Evolutionary conservation across 257 asterid genomes (phyloP), one percentile per base, ranked within the genome.

Genomic region (Capsicum rhomboideum): DNA sequence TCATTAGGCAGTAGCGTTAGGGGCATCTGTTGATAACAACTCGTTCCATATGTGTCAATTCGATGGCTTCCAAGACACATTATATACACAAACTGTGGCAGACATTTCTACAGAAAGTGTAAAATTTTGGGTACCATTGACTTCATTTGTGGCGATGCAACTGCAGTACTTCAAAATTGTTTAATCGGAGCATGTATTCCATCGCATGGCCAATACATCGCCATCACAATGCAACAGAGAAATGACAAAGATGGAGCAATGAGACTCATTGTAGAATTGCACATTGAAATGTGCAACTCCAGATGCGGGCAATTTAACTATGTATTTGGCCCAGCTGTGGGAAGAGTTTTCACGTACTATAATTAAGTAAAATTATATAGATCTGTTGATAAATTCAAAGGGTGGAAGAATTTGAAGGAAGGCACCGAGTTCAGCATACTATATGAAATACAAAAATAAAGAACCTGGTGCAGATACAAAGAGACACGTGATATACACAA

Each of bases 261-360:
- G n/a, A 55, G 85, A 9, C 12, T 52, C 6, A 6, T 42, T 83
- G 5, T 80, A 77, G 0, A 82, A 68, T 17, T 84, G 90, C 49
- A 46, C 71, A 0, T 23, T 87, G 9, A 44, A 10, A 4, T 29
- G 3, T 14, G 78, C 83, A 5, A 78, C 84, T 1, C 37, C 44
- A 1, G 14, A 80, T 12, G 42, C 8, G 14, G 1, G 0, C 0
- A 11, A 26, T 0, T 2, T 8, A 17, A 13, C 28, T 18, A 69
- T 44, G 10, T 78, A 69, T 13, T 79, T 87, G 3, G 86, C 86
- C 0, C 80, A 88, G 26, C 86, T 88, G 0, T 84, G 89, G 85
- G 55, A 31, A 0, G 3, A 40, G 0, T 78, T 11, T 1, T 56
- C 86, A 14, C 79, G 77, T 2, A 31, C 31, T 0, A 83, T 87